Percentiles rank a stretch among this genome's conserved stretches.
Conservation (phyloP, 169 alveolate genomes). For the Fabrea salina region DNA sequence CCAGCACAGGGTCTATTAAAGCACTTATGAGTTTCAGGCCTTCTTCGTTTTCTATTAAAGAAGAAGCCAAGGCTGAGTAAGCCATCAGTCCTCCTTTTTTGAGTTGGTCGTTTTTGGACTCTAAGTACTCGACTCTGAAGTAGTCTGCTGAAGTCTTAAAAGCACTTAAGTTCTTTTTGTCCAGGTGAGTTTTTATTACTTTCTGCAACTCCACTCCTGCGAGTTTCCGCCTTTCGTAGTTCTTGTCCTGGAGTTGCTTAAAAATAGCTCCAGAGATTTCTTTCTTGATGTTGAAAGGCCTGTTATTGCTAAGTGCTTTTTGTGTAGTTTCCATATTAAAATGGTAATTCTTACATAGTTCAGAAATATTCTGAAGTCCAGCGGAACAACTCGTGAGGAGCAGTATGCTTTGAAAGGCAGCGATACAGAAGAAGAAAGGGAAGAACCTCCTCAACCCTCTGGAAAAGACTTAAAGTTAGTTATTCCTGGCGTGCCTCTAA, state of each 20-base stretch:
- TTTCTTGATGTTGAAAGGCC: background rate
- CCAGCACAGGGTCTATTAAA: background rate
- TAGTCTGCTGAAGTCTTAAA: background rate
- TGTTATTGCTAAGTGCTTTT: too few relatives aligned
- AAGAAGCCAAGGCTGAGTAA: slow-evolving; percentile 9
- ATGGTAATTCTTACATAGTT: too few relatives aligned
- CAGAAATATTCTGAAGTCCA: too few relatives aligned
- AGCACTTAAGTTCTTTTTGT: too few relatives aligned
- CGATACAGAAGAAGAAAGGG: too few relatives aligned
- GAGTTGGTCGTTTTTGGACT: background rate
- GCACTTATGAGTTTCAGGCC: background rate
- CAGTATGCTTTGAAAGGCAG: too few relatives aligned
- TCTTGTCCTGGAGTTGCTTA: background rate
- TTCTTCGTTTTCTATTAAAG: background rate
- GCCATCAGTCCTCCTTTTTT: slow-evolving; percentile 26
- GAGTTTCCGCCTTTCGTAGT: slow-evolving; percentile 19
- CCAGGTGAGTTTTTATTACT: background rate
- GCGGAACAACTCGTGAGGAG: too few relatives aligned
- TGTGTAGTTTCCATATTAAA: too few relatives aligned
- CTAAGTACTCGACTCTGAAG: background rate
- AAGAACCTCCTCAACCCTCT: too few relatives aligned
- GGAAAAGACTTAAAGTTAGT: too few relatives aligned
- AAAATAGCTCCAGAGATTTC: background rate
- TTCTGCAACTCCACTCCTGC: background rate
- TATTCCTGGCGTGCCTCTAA: too few relatives aligned